phyloP scores from a whole-genome alignment of 139 green algal species.

The Chlorokybus atmophyticus region DNA sequence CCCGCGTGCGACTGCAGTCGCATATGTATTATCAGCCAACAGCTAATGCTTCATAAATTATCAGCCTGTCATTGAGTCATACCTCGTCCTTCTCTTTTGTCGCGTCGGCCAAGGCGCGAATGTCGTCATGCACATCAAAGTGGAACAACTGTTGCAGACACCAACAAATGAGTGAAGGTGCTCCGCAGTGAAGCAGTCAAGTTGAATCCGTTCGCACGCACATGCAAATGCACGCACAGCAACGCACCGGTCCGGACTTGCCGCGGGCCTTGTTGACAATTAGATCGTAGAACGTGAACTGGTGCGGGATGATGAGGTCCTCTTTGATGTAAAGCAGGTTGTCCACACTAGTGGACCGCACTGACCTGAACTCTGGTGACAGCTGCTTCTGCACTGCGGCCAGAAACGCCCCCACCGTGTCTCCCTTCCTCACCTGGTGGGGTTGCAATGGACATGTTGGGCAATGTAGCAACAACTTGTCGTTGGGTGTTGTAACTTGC shows the following conservation, averaged over 20 bases:
- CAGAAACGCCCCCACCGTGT: conserved; percentile 75
- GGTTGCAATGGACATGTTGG: too few species aligned
- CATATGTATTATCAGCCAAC: too few species aligned
- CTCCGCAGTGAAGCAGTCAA: too few species aligned
- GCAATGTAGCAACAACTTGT: too few species aligned
- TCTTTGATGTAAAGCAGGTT: conserved; percentile 97
- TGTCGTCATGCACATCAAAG: conserved; percentile 84
- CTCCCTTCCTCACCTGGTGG: conserved; percentile 39
- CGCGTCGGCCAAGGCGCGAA: conserved; percentile 63
- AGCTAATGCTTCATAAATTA: too few species aligned
- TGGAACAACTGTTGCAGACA: conserved; percentile 68
- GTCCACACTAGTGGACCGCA: conserved; percentile 46
- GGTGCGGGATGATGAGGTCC: conserved; percentile 73
- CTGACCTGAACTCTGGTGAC: conserved; percentile 67
- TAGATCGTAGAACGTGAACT: conserved; percentile 80
- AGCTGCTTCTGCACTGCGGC: conserved; percentile 73
- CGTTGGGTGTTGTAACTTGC: too few species aligned
- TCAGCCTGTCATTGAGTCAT: too few species aligned
- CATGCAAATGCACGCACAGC: too few species aligned
- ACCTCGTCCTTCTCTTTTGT: conserved; percentile 68
- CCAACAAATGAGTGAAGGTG: too few species aligned
- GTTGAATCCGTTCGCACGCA: too few species aligned
- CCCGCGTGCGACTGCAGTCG: conserved; percentile 37
- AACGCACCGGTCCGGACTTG: conserved; percentile 63
- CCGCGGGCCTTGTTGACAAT: conserved; percentile 84